Base-by-base conservation (phyloP, 1,284 basidiomycete genomes). In the Trichosporon sp. region DNA sequence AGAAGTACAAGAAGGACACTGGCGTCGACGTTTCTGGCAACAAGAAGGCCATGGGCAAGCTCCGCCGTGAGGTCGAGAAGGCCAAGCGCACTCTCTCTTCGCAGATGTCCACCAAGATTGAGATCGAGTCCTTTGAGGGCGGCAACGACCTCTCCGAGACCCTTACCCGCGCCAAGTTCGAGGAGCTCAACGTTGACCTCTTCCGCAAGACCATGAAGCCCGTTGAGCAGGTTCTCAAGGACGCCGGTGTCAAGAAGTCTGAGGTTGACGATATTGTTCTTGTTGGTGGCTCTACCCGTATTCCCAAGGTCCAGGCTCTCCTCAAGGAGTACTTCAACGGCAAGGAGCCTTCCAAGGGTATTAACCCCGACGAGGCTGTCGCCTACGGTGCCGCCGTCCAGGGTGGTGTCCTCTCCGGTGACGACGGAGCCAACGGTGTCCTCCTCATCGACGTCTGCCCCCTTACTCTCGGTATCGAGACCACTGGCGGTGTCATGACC, bases 171-270 rank as follows among this genome's bases (percentile, higher is more conserved):
- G 95, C 96, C 87, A 98, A 98, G 87, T 98, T 99, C 83, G 96
- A 98, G 86, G 96, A 98, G 85, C 88, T 98, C 79, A 98, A 98
- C 90, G 92, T 97, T 87, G 96, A 99, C 81, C 90, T 98, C 67
- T 98, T 99, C 92, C 90, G 94, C 80, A 96, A 96, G 90, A 98
- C 96, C 61, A 94, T 98, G 93, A 96, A 96, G 89, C 96, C 96
- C 77, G 96, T 98, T 76, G 95, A 98, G 86, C 95, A 98, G 86
- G 96, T 98, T 43, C 88, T 98, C 80, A 98, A 98, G 90, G 96
- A 99, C 82, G 92, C 96, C 75, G 91, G 91, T 79, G 91, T 98
- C 83, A 96, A 96, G 90, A 98, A 98, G 90, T 94, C 98, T 78
- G 93, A 96, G 78, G 86, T 99, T 73, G 90, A 97, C 80, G 96